These are phyloP conservation scores for Xylaria arbuscula DNA, from an alignment of 2,329 filamentous ascomycete species.

Conservation along the genomic window DNA sequence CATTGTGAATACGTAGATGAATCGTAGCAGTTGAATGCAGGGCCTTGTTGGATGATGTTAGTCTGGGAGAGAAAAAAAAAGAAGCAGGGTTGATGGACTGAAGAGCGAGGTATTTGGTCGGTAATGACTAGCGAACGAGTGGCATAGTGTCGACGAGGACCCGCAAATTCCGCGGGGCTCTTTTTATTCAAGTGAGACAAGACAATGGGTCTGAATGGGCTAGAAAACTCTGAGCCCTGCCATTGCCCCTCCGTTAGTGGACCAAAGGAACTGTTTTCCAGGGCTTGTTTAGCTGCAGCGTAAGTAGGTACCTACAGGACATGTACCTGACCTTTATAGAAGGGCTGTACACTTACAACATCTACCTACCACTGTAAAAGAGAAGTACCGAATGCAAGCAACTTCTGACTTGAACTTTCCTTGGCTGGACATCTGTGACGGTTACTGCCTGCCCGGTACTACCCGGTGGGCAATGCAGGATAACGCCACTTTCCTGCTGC, in stretches of 20 bases:
- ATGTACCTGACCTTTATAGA: too few relatives aligned
- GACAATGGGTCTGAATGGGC: background rate
- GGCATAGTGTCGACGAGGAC: conserved; percentile 4
- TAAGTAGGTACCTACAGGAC: too few relatives aligned
- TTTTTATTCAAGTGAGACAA: conserved; percentile 19
- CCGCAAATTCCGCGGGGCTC: conserved; percentile 27
- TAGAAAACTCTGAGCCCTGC: conserved; percentile 22
- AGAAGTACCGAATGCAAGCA: too few relatives aligned
- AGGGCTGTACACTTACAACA: too few relatives aligned
- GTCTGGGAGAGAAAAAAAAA: conserved; percentile 29
- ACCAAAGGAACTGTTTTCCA: background rate
- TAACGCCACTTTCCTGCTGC: conserved; percentile 28
- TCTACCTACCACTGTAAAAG: too few relatives aligned
- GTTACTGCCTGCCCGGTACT: background rate
- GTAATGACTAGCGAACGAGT: conserved; percentile 3
- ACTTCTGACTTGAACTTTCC: too few relatives aligned
- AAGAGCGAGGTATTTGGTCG: conserved; percentile 21
- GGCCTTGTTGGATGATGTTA: conserved; percentile 29
- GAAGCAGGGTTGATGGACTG: conserved; percentile 20
- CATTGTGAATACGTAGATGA: conserved; percentile 34
- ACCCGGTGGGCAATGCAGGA: conserved; percentile 6
- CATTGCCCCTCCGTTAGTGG: conserved; percentile 11
- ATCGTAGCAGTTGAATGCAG: conserved; percentile 30
- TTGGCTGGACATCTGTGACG: background rate
- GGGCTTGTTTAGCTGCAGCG: too few relatives aligned